Conservation (phyloP, 192 early-diverging fungal species). For the Rhizophagus prolifer region DNA sequence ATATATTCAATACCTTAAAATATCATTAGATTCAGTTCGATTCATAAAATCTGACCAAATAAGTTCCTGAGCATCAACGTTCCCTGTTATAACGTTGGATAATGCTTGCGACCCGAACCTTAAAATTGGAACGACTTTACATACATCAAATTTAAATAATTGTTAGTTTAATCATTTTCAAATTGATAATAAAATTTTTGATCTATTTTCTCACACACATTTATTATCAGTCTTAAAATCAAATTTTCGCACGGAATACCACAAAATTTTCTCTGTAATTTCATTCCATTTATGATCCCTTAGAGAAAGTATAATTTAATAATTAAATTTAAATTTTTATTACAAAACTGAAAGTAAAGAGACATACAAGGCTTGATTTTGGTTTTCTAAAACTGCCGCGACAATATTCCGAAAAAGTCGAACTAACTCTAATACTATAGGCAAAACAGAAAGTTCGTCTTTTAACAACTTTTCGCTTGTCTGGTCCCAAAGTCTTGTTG, state of each 20-base stretch:
- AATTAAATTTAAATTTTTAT: background rate
- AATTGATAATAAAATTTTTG: too few species aligned
- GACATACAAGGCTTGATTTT: constrained; percentile 15
- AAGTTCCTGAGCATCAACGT: background rate
- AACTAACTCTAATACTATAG: background rate
- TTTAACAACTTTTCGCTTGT: background rate
- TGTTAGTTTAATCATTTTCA: background rate
- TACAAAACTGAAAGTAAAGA: too few species aligned
- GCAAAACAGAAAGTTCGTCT: background rate
- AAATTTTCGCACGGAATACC: background rate
- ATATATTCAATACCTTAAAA: constrained; percentile 7
- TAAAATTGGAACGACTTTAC: background rate
- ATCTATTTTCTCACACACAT: background rate
- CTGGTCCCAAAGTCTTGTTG: background rate
- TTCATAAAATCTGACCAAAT: constrained; percentile 8
- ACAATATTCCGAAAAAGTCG: constrained; percentile 8
- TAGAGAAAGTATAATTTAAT: background rate
- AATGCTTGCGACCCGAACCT: constrained; percentile 10
- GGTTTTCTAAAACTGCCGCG: background rate
- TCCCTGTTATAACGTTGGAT: constrained; percentile 8
- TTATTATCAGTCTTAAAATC: background rate
- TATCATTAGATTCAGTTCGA: constrained; percentile 10
- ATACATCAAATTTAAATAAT: background rate
- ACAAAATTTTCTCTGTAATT: constrained; percentile 6
- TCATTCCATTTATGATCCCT: constrained; percentile 17